These are phyloP conservation scores for Dichotomocladium elegans DNA, from an alignment of 371 early-diverging fungal genomes.

Conservation along the genomic window DNA sequence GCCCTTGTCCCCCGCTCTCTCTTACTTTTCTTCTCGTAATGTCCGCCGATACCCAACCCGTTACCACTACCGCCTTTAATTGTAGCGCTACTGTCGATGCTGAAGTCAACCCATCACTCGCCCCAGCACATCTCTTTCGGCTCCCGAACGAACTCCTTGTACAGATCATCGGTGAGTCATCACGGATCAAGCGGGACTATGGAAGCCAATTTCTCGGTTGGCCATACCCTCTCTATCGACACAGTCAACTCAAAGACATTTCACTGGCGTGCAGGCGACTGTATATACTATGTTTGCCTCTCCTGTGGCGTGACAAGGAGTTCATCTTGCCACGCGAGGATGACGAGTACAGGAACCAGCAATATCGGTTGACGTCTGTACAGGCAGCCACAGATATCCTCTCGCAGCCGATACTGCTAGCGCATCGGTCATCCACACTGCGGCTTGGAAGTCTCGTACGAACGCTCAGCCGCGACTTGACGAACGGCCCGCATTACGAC, in stretches of 20 bases:
- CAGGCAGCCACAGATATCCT: conserved; percentile 40
- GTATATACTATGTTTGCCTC: conserved; percentile 35
- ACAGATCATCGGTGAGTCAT: conserved; percentile 21
- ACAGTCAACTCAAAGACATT: conserved; percentile 25
- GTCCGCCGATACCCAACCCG: background rate
- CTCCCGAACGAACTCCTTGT: conserved; percentile 39
- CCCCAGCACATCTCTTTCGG: conserved; percentile 12
- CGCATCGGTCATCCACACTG: background rate
- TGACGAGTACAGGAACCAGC: conserved; percentile 15
- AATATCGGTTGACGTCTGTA: conserved; percentile 5
- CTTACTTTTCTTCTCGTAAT: background rate
- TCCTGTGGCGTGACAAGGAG: conserved; percentile 46
- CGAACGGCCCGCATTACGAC: conserved; percentile 33
- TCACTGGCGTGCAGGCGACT: conserved; percentile 32
- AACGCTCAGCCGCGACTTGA: conserved; percentile 35
- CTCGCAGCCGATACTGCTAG: conserved; percentile 4
- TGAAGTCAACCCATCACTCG: too few species aligned
- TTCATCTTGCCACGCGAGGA: conserved; percentile 40
- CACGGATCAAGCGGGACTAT: conserved; percentile 12
- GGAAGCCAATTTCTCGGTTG: conserved; percentile 31
- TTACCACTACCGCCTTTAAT: background rate
- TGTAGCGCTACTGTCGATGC: background rate
- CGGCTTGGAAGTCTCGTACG: conserved; percentile 37
- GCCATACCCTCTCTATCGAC: conserved; percentile 37
- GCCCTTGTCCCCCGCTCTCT: background rate